Conservation (phyloP, 148 eudicot species). For the Chenopodium quinoa region DNA sequence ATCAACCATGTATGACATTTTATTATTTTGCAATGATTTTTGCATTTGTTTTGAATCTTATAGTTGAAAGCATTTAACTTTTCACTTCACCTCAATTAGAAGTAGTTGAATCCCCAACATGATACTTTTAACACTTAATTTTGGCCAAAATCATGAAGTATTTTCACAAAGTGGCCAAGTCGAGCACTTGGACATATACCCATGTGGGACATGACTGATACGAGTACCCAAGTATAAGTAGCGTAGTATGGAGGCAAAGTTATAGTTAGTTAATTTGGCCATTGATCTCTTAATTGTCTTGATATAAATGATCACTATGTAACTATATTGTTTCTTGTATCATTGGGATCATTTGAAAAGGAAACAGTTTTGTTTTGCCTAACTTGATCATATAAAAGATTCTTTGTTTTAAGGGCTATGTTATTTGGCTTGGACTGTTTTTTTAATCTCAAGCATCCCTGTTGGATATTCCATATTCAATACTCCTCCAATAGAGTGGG, state of each 20-base stretch:
- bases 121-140: too few species aligned
- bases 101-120: too few species aligned
- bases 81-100: too few species aligned
- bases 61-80: not conserved
- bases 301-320: too few species aligned
- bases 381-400: not conserved
- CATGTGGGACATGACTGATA: too few species aligned
- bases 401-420: not conserved
- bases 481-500: not conserved
- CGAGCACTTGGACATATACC: too few species aligned
- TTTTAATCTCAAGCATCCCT: not conserved
- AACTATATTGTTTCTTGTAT: not conserved
- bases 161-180: too few species aligned
- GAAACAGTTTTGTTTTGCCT: not conserved
- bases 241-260: too few species aligned
- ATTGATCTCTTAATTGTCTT: too few species aligned
- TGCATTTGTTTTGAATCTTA: not conserved
- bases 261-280: not conserved
- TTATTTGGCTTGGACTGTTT: not conserved
- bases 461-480: not conserved
- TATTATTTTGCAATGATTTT: not conserved
- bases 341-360: not conserved
- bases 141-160: too few species aligned
- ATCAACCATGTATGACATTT: slow-evolving; percentile 72
- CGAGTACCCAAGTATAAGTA: too few species aligned